Evolutionary conservation across 768 basidiomycete genomes (phyloP), one percentile per base, ranked within the genome.

Genomic region (Ramaria rubella): DNA sequence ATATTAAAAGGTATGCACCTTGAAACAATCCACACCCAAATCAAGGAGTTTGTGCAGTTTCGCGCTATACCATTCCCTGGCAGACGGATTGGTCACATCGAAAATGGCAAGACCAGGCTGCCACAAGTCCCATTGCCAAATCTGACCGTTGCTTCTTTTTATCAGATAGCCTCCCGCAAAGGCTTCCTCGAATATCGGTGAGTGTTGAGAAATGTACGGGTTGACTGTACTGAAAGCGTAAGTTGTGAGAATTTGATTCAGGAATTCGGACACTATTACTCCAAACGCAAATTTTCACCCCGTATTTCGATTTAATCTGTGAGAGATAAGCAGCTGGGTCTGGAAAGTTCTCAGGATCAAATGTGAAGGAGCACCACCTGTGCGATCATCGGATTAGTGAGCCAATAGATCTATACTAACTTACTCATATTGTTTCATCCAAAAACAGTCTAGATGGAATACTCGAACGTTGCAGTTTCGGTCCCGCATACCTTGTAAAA

Each of bases 301-400:
- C 67, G 64, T 65, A 48, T 30, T 48, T 48, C 14, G 46, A 48
- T 48, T 48, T 48, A 27, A 71, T 59, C 69, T 63, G 59, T 11
- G 59, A 15, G 30, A 72, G 64, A 55, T 70, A 71, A 31, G 59
- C 59, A 33, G 61, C 63, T 0, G 72, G 71, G 50, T 73, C 63
- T 12, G 72, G 69, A 63, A 72, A 73, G 38, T 81, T 79, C 29
- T 85, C 83, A 2, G 85, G 82, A 63, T 88, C 86, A 64, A 87
- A 88, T 1, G 83, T 84, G 70, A 88, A 90, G 12, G 81, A 83
- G 60, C 82, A 84, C 81, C 82, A 52, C 83, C 46, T 19, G 42
- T 26, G 30, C 11, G 23, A n/a, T 17, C 5, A n/a, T 21, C 30
- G 4, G 11, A 19, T 49, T 44, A 45, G 26, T 15, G 44, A 45